Percentiles rank a stretch among this genome's conserved stretches.
These are phyloP conservation scores for Malus hybrid DNA, from an alignment of 331 rosid genomes.

Conservation along the genomic window DNA sequence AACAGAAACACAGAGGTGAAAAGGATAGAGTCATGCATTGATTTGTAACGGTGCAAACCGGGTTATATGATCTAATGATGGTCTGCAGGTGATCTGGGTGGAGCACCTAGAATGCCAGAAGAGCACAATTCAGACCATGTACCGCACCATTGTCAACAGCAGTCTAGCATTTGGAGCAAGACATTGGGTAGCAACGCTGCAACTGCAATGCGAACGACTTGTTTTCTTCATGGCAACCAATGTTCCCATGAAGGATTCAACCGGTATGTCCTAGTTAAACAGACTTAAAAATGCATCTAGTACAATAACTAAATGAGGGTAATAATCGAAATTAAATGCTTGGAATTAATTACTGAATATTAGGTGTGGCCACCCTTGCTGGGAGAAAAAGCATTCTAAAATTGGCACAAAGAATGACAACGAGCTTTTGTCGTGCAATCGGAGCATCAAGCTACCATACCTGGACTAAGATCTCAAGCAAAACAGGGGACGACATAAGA, in stretches of 20 bases:
- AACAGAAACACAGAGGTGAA: conserved; percentile 17
- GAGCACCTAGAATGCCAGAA: conserved; percentile 93
- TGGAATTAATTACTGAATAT: not conserved
- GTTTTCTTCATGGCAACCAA: conserved; percentile 98
- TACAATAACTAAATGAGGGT: not conserved
- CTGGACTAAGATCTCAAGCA: conserved; percentile 75
- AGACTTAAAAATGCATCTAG: not conserved
- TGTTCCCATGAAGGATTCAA: conserved; percentile 91
- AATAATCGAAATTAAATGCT: not conserved
- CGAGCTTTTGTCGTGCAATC: conserved; percentile 67
- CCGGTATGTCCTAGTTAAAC: conserved; percentile 33
- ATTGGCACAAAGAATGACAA: conserved; percentile 89
- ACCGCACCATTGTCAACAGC: conserved; percentile 63
- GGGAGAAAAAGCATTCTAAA: conserved; percentile 94
- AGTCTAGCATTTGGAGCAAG: conserved; percentile 90
- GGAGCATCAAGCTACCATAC: conserved; percentile 85
- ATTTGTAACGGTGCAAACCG: not conserved
- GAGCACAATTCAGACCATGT: conserved; percentile 61
- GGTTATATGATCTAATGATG: not conserved
- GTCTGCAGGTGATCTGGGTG: conserved; percentile 74
- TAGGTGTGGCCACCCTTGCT: conserved; percentile 89
- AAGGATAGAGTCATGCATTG: conserved; percentile 1
- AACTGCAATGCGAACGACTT: conserved; percentile 85
- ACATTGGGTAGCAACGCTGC: conserved; percentile 87
- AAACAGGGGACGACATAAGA: conserved; percentile 91